Evolutionary conservation across 1,139 yeast species (phyloP).

Genomic region (Lodderomyces pseudojiufengensis): DNA sequence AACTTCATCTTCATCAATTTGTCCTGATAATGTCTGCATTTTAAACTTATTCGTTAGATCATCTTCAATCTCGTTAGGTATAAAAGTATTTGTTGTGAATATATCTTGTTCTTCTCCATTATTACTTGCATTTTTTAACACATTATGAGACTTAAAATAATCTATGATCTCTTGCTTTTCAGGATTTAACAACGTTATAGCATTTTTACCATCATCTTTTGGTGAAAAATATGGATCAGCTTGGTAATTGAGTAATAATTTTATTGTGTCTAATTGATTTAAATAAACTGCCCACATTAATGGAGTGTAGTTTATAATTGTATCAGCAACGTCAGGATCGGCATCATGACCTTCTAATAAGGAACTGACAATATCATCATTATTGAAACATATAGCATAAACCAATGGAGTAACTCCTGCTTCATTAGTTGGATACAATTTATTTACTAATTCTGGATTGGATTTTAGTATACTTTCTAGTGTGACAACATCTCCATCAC

Average conservation of each 20-base stretch:
- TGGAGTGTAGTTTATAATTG: slow-evolving; percentile 36
- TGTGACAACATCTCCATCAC: slow-evolving; percentile 49
- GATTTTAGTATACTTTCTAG: slow-evolving; percentile 34
- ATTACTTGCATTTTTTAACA: slow-evolving; percentile 27
- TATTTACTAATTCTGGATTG: slow-evolving; percentile 29
- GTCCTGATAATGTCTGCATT: slow-evolving; percentile 43
- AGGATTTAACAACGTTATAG: slow-evolving; percentile 31
- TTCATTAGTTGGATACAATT: slow-evolving; percentile 29
- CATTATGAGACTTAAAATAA: slow-evolving; percentile 37
- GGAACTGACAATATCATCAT: slow-evolving; percentile 41
- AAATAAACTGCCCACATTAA: slow-evolving; percentile 49
- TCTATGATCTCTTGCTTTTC: slow-evolving; percentile 32
- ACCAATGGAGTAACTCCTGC: slow-evolving; percentile 50
- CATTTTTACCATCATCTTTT: slow-evolving; percentile 27
- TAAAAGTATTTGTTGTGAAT: slow-evolving; percentile 14
- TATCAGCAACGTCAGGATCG: slow-evolving; percentile 39
- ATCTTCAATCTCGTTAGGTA: slow-evolving; percentile 32
- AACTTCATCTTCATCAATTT: slow-evolving; percentile 20
- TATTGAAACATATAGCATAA: slow-evolving; percentile 50
- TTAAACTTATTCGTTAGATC: slow-evolving; percentile 43
- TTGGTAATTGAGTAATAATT: slow-evolving; percentile 34
- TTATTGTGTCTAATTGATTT: slow-evolving; percentile 33
- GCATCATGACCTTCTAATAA: slow-evolving; percentile 32
- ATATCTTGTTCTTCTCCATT: slow-evolving; percentile 14
- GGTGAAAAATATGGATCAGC: slow-evolving; percentile 42